Conservation (phyloP, 345 rosid species). For the Odontarrhena argentea region DNA sequence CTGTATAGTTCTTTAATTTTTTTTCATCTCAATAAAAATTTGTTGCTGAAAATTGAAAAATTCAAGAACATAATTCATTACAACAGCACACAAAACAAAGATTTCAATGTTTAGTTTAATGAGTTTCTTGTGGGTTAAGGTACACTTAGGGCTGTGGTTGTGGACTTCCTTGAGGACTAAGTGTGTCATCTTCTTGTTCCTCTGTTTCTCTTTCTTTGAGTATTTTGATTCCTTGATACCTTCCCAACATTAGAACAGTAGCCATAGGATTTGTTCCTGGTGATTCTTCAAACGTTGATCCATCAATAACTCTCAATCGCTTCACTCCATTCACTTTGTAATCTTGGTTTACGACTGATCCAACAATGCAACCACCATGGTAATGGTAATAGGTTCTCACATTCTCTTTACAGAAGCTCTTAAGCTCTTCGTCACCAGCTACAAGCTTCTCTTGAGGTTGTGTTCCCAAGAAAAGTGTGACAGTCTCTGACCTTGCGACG, state of each 20-base stretch:
- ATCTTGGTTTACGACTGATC: slow-evolving; percentile 60
- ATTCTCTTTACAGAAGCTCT: slow-evolving; percentile 59
- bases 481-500: slow-evolving; percentile 60
- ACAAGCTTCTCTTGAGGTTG: slow-evolving; percentile 39
- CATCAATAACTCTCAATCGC: slow-evolving; percentile 67
- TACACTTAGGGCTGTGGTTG: slow-evolving; percentile 23
- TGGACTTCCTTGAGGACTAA: slow-evolving; percentile 32
- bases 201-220: slow-evolving; percentile 43
- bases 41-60: background rate
- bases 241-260: slow-evolving; percentile 69
- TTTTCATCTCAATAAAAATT: slow-evolving; percentile 1
- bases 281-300: slow-evolving; percentile 70
- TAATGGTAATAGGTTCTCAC: slow-evolving; percentile 69
- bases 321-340: slow-evolving; percentile 57
- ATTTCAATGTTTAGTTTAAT: background rate
- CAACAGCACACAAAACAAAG: slow-evolving; percentile 13
- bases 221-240: slow-evolving; percentile 70
- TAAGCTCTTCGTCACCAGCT: slow-evolving; percentile 42
- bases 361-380: slow-evolving; percentile 66
- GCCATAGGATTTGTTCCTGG: slow-evolving; percentile 93
- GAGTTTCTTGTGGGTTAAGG: background rate
- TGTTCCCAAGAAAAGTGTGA: slow-evolving; percentile 49
- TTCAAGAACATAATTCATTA: slow-evolving; percentile 13
- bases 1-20: background rate
- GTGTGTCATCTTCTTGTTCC: background rate